Percentiles rank a stretch among this genome's conserved stretches.
These are phyloP conservation scores for Lactarius psammicola DNA, from an alignment of 768 basidiomycete species.

Conservation along the genomic window DNA sequence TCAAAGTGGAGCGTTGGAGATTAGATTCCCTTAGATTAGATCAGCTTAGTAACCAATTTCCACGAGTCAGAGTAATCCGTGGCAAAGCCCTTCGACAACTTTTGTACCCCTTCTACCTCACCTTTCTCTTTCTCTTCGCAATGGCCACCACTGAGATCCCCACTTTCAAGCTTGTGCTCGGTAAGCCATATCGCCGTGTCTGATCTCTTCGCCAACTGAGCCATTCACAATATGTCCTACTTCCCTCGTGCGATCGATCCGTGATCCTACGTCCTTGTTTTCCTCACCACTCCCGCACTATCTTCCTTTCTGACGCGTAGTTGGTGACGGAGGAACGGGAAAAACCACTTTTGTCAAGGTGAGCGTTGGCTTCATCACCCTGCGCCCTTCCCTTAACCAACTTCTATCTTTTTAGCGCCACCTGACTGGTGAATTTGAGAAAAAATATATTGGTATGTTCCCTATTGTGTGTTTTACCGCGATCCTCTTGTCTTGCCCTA, in stretches of 20 bases:
- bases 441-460: conserved; percentile 94
- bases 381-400: conserved; percentile 49
- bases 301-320: conserved; percentile 42
- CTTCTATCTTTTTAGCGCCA: conserved; percentile 73
- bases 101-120: conserved; percentile 10
- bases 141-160: conserved; percentile 60
- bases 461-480: conserved; percentile 4
- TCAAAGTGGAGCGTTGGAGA: not conserved
- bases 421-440: conserved; percentile 99
- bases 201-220: conserved; percentile 25
- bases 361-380: conserved; percentile 31
- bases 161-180: conserved; percentile 98
- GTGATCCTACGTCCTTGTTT: conserved; percentile 25
- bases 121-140: conserved; percentile 38
- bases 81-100: conserved; percentile 4
- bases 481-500: conserved; percentile 5
- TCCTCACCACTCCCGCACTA: conserved; percentile 24
- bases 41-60: conserved; percentile 21
- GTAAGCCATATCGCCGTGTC: conserved; percentile 47
- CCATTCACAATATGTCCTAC: conserved; percentile 29
- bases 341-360: conserved; percentile 99
- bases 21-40: not conserved
- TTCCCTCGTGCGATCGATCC: conserved; percentile 54
- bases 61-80: conserved; percentile 24
- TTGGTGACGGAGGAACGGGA: conserved; percentile 95